Evolutionary conservation across 2,329 filamentous ascomycete species (phyloP).

Genomic region (Aspergillus bombycis): DNA sequence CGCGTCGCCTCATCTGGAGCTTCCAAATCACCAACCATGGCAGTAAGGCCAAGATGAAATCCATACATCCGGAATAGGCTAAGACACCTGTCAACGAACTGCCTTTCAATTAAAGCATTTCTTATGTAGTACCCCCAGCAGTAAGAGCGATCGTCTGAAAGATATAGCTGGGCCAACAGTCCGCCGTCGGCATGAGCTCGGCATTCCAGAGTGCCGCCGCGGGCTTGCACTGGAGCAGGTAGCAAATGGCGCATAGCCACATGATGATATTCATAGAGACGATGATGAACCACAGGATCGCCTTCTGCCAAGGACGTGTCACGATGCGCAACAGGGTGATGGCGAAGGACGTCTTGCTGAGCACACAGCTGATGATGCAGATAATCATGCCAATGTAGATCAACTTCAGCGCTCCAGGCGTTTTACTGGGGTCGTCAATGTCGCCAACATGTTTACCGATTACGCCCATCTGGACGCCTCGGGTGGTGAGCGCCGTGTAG

Average conservation of each 20-base stretch:
- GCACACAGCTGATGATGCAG: conserved; percentile 24
- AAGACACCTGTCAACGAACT: not conserved
- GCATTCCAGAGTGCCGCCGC: conserved; percentile 22
- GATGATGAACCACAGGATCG: conserved; percentile 28
- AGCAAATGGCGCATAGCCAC: conserved; percentile 24
- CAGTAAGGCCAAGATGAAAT: conserved; percentile 31
- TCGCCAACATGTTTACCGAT: conserved; percentile 34
- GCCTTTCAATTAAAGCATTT: not conserved
- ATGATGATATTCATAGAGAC: conserved; percentile 29
- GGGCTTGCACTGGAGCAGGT: conserved; percentile 25
- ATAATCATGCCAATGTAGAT: conserved; percentile 12
- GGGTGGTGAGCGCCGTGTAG: conserved; percentile 35
- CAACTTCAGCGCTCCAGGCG: conserved; percentile 19
- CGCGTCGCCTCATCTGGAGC: conserved; percentile 31
- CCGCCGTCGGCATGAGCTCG: conserved; percentile 16
- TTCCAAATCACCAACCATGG: conserved; percentile 31
- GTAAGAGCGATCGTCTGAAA: conserved; percentile 25
- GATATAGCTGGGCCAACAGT: conserved; percentile 24
- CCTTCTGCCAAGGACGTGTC: conserved; percentile 23
- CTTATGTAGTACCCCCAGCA: conserved; percentile 20
- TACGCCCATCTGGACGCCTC: conserved; percentile 29
- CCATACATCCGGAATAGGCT: conserved; percentile 29
- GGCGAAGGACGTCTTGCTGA: conserved; percentile 30
- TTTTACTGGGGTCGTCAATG: conserved; percentile 20
- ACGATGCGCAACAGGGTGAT: conserved; percentile 30